phyloP scores from a whole-genome alignment of 1,139 yeast genomes.

The Saccharomyces hybrid region DNA sequence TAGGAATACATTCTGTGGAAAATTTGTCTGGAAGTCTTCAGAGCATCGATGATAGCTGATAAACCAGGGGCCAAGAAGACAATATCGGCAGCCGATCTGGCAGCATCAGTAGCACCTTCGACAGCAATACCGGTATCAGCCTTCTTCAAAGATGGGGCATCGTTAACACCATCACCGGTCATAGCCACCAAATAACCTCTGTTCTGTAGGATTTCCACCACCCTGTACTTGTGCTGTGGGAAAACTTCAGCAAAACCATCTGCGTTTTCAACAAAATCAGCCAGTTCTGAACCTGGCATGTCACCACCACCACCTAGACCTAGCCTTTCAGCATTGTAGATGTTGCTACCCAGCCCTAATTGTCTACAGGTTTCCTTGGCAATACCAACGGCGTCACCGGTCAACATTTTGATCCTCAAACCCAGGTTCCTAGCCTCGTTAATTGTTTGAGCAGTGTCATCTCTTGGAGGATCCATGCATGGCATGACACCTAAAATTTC shows the following conservation, averaged over 20 bases:
- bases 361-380: conserved; percentile 98
- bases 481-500: conserved; percentile 97
- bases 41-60: conserved; percentile 89
- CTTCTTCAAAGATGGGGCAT: conserved; percentile 93
- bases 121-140: conserved; percentile 97
- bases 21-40: conserved; percentile 91
- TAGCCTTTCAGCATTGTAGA: conserved; percentile 93
- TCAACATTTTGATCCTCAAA: conserved; percentile 94
- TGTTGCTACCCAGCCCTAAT: conserved; percentile 94
- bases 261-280: conserved; percentile 92
- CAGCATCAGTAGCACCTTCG: conserved; percentile 96
- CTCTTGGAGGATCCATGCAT: conserved; percentile 98
- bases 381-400: conserved; percentile 99
- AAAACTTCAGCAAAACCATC: conserved; percentile 97
- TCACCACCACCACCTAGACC: conserved; percentile 96
- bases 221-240: conserved; percentile 94
- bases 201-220: conserved; percentile 39
- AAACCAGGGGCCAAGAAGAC: conserved; percentile 95
- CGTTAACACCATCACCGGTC: conserved; percentile 99
- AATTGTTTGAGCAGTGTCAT: conserved; percentile 94
- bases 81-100: conserved; percentile 93
- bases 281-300: conserved; percentile 94
- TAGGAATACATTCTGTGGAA: conserved; percentile 98
- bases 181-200: conserved; percentile 95
- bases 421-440: conserved; percentile 89